Base-by-base conservation (phyloP, 768 basidiomycete genomes). In the Boletus rubescentipes region DNA sequence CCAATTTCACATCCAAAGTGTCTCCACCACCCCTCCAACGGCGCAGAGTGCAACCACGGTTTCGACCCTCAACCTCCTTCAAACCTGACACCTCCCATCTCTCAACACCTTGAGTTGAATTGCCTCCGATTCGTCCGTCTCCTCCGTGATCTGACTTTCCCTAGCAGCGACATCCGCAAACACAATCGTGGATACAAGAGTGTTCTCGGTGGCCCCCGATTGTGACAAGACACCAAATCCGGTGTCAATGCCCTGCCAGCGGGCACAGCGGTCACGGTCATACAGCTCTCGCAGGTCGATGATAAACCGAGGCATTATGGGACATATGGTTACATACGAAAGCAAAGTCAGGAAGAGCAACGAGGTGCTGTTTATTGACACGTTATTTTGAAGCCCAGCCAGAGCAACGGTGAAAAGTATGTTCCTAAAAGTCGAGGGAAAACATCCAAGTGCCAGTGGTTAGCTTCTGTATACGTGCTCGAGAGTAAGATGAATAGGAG, bases 261-360 rank as follows among this genome's bases (percentile, higher is more conserved):
- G 30, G 0, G 4, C 16, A 18, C 8, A 26, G 4, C 20, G 4
- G 4, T 37, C 44, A 5, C 23, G 35, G 6, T 54, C 40, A 3
- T 40, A 40, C 30, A 51, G 15, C 16, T 42, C 49, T 32, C 57
- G 48, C n/a, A 59, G 9, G 12, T 46, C 42, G n/a, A 60, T 47
- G 31, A 60, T 49, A 16, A 60, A 54, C n/a, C 47, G 48, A 9
- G 59, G 57, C 1, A 55, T 36, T 1, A 52, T 21, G 29, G 49
- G 29, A 26, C n/a, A 26, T 14, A 50, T 5, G 2, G n/a, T 18
- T 5, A 46, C 35, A 5, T 29, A 46, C 5, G 21, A 40, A 1
- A 53, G 5, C 12, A 9, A 4, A 1, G 3, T 31, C 21, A 56
- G 9, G 21, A 16, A 4, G n/a, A 32, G 16, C 18, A 5, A 0